Evolutionary conservation across 2,329 filamentous ascomycete species (phyloP), one percentile per base, ranked within the genome.

Genomic region (Cladophialophora exuberans): DNA sequence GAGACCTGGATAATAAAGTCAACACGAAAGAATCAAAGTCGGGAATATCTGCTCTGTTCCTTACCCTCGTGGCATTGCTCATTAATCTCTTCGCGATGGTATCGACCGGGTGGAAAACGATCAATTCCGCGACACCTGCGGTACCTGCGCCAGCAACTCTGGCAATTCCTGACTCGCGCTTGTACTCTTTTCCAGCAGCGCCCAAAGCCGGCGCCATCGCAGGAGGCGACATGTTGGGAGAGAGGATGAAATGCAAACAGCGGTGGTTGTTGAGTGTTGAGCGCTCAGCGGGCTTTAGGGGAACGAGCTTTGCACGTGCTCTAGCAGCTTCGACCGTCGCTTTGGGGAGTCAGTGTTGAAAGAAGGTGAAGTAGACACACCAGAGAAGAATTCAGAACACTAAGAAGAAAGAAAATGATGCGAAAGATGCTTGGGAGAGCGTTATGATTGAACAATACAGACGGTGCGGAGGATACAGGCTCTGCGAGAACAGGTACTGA

Each of bases 51-150:
- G 2, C 6, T 13, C n/a, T n/a, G 17, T 22, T 53, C 51, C 75
- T 65, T 72, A 89, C 83, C 77, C 80, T 89, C 70, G 84, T 85
- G 73, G 96, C 88, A 76, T 99, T 97, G 84, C 91, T 97, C 94
- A 99, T 99, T 76, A 99, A 84, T 65, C 94, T 90, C 82, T 99
- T 99, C 62, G 94, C 93, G 68, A 95, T 97, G 46, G 94, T 99
- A 77, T 99, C 94, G 73, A 99, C 90, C 62, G 90, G 90, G 72
- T 96, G 90, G 81, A 97, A 97, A 73, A 97, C 85, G 69, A 90
- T 85, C 69, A 97, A 80, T 77, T 97, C 93, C 67, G 92, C 87
- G 73, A 97, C 93, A 79, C 92, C 92, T 70, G 92, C 91, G 70
- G 86, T 90, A 69, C 92, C 92, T 97, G 66, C 46, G 50, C 94